These are phyloP conservation scores for Bombardia bombarda DNA, from an alignment of 495 filamentous ascomycete species.

Conservation along the genomic window DNA sequence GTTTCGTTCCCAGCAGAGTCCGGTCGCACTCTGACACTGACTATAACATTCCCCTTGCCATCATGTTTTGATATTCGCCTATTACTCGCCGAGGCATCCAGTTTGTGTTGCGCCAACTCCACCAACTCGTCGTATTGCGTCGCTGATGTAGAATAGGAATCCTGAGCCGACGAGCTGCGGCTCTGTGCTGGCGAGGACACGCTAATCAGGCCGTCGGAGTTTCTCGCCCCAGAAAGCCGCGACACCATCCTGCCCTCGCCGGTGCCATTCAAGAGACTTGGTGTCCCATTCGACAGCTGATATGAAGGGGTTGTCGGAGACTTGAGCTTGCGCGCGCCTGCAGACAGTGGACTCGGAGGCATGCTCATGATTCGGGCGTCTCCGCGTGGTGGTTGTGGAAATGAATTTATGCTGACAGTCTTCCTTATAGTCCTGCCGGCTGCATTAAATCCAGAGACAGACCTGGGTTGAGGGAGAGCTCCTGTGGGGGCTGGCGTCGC, in stretches of 20 bases:
- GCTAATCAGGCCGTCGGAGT: conserved; percentile 63
- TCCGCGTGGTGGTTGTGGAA: conserved; percentile 78
- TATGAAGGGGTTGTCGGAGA: conserved; percentile 27
- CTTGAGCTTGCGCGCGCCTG: conserved; percentile 35
- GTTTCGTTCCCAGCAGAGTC: conserved; percentile 57
- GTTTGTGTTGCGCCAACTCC: conserved; percentile 40
- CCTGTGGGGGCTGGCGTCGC: conserved; percentile 40
- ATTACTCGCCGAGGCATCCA: conserved; percentile 26
- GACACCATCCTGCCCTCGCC: conserved; percentile 67
- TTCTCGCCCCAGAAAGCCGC: conserved; percentile 46
- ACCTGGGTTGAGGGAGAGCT: conserved; percentile 42
- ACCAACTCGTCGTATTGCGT: conserved; percentile 75
- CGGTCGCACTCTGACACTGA: conserved; percentile 89
- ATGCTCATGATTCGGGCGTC: conserved; percentile 45
- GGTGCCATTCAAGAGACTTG: conserved; percentile 70
- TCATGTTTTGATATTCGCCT: conserved; percentile 48
- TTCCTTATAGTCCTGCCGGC: conserved; percentile 64
- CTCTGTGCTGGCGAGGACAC: conserved; percentile 76
- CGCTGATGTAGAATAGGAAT: conserved; percentile 81
- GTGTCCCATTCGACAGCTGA: conserved; percentile 44
- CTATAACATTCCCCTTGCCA: conserved; percentile 87
- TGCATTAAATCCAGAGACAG: conserved; percentile 41
- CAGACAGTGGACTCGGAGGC: conserved; percentile 52
- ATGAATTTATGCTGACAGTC: conserved; percentile 83
- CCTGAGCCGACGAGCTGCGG: conserved; percentile 80